A percentile compares a stretch with the other conserved stretches of the same genome.
Conservation (phyloP, 2,329 filamentous ascomycete species). For the Xylariaceae sp. region DNA sequence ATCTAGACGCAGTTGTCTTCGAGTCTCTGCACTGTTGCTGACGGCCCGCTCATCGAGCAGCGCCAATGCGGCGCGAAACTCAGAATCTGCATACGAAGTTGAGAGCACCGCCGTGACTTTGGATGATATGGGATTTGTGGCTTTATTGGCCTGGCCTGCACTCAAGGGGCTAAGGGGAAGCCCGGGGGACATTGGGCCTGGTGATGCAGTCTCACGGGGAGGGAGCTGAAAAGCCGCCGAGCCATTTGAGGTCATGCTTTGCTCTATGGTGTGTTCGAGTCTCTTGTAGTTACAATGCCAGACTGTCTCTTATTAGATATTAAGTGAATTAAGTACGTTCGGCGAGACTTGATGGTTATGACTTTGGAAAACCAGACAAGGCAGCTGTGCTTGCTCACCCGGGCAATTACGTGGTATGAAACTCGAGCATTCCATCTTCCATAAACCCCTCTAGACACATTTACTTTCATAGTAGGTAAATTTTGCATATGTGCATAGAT, state of each 20-base stretch:
- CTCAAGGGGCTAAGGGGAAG: conserved; percentile 22
- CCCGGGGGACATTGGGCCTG: conserved; percentile 32
- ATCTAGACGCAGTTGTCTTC: conserved; percentile 73
- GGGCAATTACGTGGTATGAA: neutral
- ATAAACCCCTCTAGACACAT: neutral
- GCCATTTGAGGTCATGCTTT: conserved; percentile 30
- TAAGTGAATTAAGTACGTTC: neutral
- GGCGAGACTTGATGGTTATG: neutral
- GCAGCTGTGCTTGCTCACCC: too few relatives aligned
- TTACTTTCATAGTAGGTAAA: neutral
- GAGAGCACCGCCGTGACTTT: conserved; percentile 84
- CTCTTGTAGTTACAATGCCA: neutral
- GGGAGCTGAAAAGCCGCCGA: conserved; percentile 27
- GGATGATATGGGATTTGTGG: conserved; percentile 65
- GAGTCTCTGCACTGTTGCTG: conserved; percentile 69
- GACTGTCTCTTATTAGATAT: neutral
- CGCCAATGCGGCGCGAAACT: conserved; percentile 78
- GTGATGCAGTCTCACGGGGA: conserved; percentile 25
- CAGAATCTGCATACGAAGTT: conserved; percentile 84
- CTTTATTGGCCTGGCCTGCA: conserved; percentile 33
- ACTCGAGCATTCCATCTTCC: neutral
- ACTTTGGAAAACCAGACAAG: neutral
- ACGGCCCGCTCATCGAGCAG: conserved; percentile 69
- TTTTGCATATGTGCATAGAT: too few relatives aligned
- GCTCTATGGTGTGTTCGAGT: neutral